These are phyloP conservation scores for Sphagnurus paluster DNA, from an alignment of 1,284 basidiomycete genomes.

Conservation along the genomic window DNA sequence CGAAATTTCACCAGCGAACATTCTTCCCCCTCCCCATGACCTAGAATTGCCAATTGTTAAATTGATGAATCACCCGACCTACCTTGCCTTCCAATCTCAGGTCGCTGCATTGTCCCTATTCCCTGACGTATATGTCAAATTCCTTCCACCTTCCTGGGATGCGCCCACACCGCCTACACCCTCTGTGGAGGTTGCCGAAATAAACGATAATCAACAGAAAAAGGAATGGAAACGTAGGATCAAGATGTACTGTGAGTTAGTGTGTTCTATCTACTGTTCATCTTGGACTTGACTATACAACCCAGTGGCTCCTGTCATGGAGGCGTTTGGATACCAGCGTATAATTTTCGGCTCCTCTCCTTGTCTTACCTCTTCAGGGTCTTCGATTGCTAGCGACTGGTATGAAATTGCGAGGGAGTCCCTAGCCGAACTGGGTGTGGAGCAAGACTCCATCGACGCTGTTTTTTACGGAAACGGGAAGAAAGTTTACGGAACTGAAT, in stretches of 20 bases:
- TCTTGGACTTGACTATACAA: slow-evolving; percentile 14
- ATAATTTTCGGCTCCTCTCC: slow-evolving; percentile 63
- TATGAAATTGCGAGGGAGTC: slow-evolving; percentile 80
- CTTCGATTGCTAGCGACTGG: slow-evolving; percentile 66
- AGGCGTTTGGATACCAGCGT: slow-evolving; percentile 61
- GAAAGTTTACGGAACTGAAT: slow-evolving; percentile 50
- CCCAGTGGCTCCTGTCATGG: slow-evolving; percentile 75
- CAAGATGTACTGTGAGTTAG: slow-evolving; percentile 84
- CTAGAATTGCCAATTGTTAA: slow-evolving; percentile 72
- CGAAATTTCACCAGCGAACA: slow-evolving; percentile 56
- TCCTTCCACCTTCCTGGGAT: slow-evolving; percentile 78
- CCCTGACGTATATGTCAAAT: slow-evolving; percentile 74
- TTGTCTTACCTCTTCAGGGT: slow-evolving; percentile 41
- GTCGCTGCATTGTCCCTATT: slow-evolving; percentile 77
- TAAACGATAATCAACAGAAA: slow-evolving; percentile 51
- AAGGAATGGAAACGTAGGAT: slow-evolving; percentile 80
- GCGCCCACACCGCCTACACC: slow-evolving; percentile 60
- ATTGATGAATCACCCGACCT: slow-evolving; percentile 73
- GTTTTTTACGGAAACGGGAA: slow-evolving; percentile 71
- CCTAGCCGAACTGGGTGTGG: slow-evolving; percentile 80
- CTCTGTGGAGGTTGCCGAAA: slow-evolving; percentile 34
- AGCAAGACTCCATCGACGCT: slow-evolving; percentile 73
- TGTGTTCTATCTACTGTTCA: neutral
- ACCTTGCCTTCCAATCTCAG: slow-evolving; percentile 73
- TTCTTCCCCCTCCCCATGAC: slow-evolving; percentile 83